Base-by-base conservation (phyloP, 805 yeast genomes). In the Hanseniaspora mollemarum region DNA sequence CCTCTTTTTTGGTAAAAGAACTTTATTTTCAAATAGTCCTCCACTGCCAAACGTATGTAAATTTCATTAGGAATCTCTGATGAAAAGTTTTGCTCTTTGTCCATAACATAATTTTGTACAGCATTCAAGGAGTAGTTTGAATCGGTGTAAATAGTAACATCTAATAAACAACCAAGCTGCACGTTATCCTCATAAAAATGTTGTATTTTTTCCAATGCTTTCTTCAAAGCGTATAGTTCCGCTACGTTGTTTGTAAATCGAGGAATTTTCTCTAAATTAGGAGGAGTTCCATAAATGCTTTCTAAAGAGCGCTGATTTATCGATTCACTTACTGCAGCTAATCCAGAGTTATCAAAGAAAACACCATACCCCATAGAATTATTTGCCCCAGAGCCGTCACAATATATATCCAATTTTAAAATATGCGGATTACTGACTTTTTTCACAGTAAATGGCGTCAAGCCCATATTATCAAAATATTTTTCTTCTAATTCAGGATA, bases 341-440 rank as follows among this genome's bases (percentile, higher is more conserved):
- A 53, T 58, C 80, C 82, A 32, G 16, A 4, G n/a, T 63, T 66
- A 0, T 87, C 88, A 61, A 73, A 85, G 61, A 67, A 86, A 0
- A 83, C 83, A 22, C 95, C 96, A 58, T 75, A 78, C 0, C 96
- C 96, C 0, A 59, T 66, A 0, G 87, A 87, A 57, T 82, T 81
- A 4, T 75, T 72, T 9, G 79, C 66, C 0, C 80, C 70, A 0
- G 94, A 83, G 0, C 96, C 96, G 63, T 87, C 96, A 19, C 86
- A 80, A 59, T 75, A 87, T 0, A 86, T 64, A 22, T 54, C 55
- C 9, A 54, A 37, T 52, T 15, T 19, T 21, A 21, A 12, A 8
- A 22, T 16, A 4, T 3, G 16, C 19, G 39, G 24, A 15, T 37
- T 13, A 6, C 5, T 22, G 28, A 19, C 19, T 35, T 32, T 32